Percentiles rank a stretch among this genome's conserved stretches.
These are phyloP conservation scores for Fusarium annulatum DNA, from an alignment of 2,329 filamentous ascomycete genomes.

Conservation along the genomic window DNA sequence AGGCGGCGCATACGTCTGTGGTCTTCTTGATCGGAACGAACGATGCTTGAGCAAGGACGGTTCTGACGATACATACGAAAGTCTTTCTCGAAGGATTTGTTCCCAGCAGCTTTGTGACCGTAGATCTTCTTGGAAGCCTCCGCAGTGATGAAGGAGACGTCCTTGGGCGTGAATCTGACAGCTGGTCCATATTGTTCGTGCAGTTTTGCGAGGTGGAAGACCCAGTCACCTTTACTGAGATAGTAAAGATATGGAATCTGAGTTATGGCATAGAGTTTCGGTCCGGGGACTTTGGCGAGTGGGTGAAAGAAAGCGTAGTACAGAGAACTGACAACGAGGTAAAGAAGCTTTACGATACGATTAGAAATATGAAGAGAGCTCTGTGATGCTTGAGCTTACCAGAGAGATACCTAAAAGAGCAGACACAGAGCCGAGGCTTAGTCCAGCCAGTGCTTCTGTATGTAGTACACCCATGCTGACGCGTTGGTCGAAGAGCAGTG, in stretches of 20 bases:
- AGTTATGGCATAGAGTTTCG: background rate
- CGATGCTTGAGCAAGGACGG: background rate
- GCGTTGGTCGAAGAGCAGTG: background rate
- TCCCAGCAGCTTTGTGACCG: background rate
- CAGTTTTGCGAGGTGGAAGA: background rate
- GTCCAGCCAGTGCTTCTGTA: background rate
- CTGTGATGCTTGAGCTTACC: background rate
- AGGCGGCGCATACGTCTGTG: constrained; percentile 13
- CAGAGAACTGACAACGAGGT: background rate
- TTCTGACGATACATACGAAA: background rate
- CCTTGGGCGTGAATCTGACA: background rate
- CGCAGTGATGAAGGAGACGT: constrained; percentile 14
- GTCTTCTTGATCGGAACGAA: background rate
- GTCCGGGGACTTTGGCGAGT: constrained; percentile 3
- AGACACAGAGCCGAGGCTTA: background rate
- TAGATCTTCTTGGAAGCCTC: constrained; percentile 6
- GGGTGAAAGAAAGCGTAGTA: constrained; percentile 13
- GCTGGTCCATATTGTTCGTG: constrained; percentile 8
- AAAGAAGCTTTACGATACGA: background rate
- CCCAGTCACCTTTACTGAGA: background rate
- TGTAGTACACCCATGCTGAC: background rate
- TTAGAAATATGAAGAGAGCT: background rate
- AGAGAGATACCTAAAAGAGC: background rate
- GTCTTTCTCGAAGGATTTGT: background rate
- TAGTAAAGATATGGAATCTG: constrained; percentile 1